Percentiles rank a stretch among this genome's conserved stretches.
phyloP scores from a whole-genome alignment of 2,329 filamentous ascomycete species.

The Cladorrhinum sp. region DNA sequence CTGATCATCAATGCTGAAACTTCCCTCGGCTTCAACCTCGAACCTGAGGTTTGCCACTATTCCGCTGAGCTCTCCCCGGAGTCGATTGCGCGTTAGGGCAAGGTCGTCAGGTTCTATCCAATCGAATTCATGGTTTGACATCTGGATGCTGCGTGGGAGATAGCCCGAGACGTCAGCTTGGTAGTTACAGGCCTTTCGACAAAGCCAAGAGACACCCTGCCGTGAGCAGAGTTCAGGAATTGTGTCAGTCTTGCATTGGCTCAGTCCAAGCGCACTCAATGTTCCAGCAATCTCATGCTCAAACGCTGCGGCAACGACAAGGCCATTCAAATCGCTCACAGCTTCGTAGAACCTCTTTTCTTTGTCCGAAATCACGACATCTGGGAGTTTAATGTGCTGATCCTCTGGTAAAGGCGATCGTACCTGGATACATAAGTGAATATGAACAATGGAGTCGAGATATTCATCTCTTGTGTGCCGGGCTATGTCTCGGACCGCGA shows the following conservation, averaged over 20 bases:
- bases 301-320: slow-evolving; percentile 3
- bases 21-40: slow-evolving; percentile 1
- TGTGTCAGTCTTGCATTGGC: background rate
- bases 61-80: slow-evolving; percentile 7
- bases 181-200: slow-evolving; percentile 2
- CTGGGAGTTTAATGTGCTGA: slow-evolving; percentile 7
- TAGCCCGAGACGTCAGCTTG: slow-evolving; percentile 5
- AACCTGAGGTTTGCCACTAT: background rate
- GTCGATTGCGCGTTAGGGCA: slow-evolving; percentile 7
- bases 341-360: slow-evolving; percentile 7
- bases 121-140: slow-evolving; percentile 2
- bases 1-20: slow-evolving; percentile 5
- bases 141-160: slow-evolving; percentile 2
- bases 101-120: slow-evolving; percentile 9
- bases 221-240: slow-evolving; percentile 5
- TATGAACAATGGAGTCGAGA: slow-evolving; percentile 5
- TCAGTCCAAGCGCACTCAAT: background rate
- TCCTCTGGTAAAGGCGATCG: slow-evolving; percentile 2
- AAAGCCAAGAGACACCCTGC: slow-evolving; percentile 6
- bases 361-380: slow-evolving; percentile 8
- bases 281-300: slow-evolving; percentile 7
- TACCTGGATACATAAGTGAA: slow-evolving; percentile 6
- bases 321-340: slow-evolving; percentile 11
- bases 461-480: slow-evolving; percentile 6
- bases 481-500: slow-evolving; percentile 1